Evolutionary conservation across 495 filamentous ascomycete species (phyloP).

Genomic region (Chaetomium cochliodes): DNA sequence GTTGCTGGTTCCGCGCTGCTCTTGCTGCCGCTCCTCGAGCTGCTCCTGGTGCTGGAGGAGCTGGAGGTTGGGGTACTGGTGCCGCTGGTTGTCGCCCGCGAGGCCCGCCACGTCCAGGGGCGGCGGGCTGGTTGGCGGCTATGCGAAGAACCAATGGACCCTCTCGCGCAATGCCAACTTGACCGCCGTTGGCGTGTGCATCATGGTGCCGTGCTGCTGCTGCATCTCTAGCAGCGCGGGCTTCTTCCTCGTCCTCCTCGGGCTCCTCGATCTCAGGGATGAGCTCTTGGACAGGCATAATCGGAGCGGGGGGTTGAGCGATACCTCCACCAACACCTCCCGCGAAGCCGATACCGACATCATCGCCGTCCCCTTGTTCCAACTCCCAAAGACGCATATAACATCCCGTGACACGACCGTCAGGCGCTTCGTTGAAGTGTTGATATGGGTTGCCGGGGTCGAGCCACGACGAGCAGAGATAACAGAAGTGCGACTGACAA

Average conservation of each 20-base stretch:
- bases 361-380: conserved; percentile 74
- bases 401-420: conserved; percentile 58
- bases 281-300: conserved; percentile 25
- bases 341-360: conserved; percentile 54
- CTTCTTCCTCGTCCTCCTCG: conserved; percentile 30
- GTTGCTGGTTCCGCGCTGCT: conserved; percentile 10
- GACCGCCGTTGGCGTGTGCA: conserved; percentile 23
- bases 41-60: conserved; percentile 2
- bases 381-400: conserved; percentile 88
- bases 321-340: conserved; percentile 41
- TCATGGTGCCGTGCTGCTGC: conserved; percentile 8
- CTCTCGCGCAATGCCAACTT: conserved; percentile 48
- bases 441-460: conserved; percentile 74
- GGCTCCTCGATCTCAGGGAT: conserved; percentile 32
- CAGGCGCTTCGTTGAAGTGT: conserved; percentile 70
- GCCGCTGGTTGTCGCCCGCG: conserved; percentile 32
- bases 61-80: conserved; percentile 1
- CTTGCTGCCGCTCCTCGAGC: conserved; percentile 11
- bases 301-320: conserved; percentile 3
- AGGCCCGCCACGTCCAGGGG: conserved; percentile 28
- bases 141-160: conserved; percentile 56
- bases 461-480: conserved; percentile 89
- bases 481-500: conserved; percentile 92
- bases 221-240: conserved; percentile 15
- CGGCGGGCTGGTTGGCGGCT: conserved; percentile 38